Percentiles rank a stretch among this genome's conserved stretches.
phyloP scores from a whole-genome alignment of 2,329 filamentous ascomycete species.

The Didymosphaeria variabile region DNA sequence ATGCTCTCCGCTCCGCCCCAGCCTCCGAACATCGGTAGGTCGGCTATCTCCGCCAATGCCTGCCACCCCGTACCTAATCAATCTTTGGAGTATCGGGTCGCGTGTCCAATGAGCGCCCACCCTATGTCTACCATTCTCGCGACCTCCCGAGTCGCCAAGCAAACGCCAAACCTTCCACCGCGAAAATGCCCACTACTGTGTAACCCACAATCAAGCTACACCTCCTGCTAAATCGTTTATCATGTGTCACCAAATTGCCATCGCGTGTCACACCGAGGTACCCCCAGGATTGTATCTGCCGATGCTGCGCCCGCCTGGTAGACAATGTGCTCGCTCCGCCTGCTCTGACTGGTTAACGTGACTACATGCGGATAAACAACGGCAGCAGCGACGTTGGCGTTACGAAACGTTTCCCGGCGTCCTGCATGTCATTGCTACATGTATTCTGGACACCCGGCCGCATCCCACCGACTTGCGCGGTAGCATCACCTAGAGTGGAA shows the following conservation, averaged over 20 bases:
- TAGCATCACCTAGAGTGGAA: background rate
- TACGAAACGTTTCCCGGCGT: slow-evolving; percentile 31
- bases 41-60: slow-evolving; percentile 32
- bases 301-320: background rate
- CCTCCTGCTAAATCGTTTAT: background rate
- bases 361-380: slow-evolving; percentile 17
- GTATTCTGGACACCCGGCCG: background rate
- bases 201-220: slow-evolving; percentile 7
- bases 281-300: background rate
- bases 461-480: background rate
- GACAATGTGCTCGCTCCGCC: slow-evolving; percentile 18
- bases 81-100: background rate
- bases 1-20: slow-evolving; percentile 36
- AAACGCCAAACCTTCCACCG: slow-evolving; percentile 13
- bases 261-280: background rate
- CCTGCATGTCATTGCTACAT: slow-evolving; percentile 29
- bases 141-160: slow-evolving; percentile 7
- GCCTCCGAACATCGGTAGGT: slow-evolving; percentile 28
- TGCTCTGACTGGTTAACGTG: slow-evolving; percentile 14
- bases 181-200: background rate
- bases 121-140: background rate
- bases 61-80: background rate
- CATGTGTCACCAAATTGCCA: slow-evolving; percentile 9
- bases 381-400: slow-evolving; percentile 26
- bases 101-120: background rate